Base-by-base conservation (phyloP, 2,329 filamentous ascomycete species). In the Hypoxylon sp. region DNA sequence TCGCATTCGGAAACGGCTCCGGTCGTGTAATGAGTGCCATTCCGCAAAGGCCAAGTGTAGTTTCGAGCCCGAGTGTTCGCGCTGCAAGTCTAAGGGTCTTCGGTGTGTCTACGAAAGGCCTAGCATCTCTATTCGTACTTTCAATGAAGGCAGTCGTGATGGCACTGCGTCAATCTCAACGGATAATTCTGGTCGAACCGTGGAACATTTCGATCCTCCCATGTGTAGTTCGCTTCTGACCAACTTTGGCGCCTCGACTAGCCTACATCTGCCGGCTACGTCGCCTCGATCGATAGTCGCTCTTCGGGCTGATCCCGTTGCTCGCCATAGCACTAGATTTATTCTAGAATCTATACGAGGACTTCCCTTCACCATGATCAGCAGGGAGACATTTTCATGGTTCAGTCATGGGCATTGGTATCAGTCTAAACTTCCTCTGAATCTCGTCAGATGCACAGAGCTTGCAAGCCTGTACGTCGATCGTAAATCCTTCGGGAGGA, bases 1-100 rank as follows among this genome's bases (percentile, higher is more conserved):
- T 28, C 69, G 68, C 21, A 68, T 70, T 34, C 72, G 63, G 56
- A 75, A 73, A 43, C 65, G 73, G 21, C 72, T 69, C 46, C 70
- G 65, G 3, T 75, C 74, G 30, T 75, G 74, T 66, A 75, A 60
- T 46, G 64, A 70, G 28, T 75, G 74, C 9, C 71, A 75, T 49
- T 61, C 59, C 13, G 71, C 74, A 30, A 75, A 74, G 49, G 69
- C 68, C 19, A 74, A 72, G 25, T 75, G 73, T 57, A 75, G 70
- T 61, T 75, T 75, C 34, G 70, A 75, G 32, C 25, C 58, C 6
- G 64, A 70, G 57, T 75, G 74, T 38, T 64, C 66, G 6, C 72
- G 71, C 23, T 75, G 73, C 41, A 63, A 19, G 41, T 62, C 58
- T 1, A 73, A 65, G 57, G 69, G 71, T n/a, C 46, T 75, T 11